These are phyloP conservation scores for Fraxinus americana DNA, from an alignment of 257 asterid genomes.

Conservation along the genomic window DNA sequence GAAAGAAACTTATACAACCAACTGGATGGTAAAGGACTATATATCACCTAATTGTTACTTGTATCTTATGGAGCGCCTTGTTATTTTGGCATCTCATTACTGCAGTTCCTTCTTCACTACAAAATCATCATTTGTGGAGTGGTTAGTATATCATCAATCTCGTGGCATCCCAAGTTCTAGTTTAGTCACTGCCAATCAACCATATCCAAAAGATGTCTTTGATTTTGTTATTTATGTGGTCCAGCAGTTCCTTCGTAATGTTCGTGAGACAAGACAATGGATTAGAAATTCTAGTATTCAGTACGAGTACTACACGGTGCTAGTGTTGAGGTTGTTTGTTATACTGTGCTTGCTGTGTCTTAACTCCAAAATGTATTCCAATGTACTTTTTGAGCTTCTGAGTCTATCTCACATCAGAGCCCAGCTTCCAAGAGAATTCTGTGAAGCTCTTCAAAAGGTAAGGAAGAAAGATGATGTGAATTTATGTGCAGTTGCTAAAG, in stretches of 20 bases:
- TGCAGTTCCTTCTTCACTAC: conserved; percentile 42
- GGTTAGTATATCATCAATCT: conserved; percentile 30
- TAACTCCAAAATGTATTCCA: conserved; percentile 31
- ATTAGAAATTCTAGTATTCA: conserved; percentile 14
- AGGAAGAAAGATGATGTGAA: not conserved
- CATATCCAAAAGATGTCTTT: not conserved
- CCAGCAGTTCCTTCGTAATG: conserved; percentile 25
- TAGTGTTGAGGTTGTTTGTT: conserved; percentile 48
- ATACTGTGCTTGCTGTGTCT: conserved; percentile 47
- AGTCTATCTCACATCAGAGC: not conserved
- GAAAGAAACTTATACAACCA: conserved; percentile 32
- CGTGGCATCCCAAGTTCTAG: conserved; percentile 24
- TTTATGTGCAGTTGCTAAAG: conserved; percentile 38
- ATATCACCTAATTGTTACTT: conserved; percentile 62
- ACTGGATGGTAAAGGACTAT: conserved; percentile 39
- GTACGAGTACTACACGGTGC: conserved; percentile 27
- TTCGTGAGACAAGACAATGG: conserved; percentile 34
- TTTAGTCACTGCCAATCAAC: not conserved
- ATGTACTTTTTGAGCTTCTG: conserved; percentile 19
- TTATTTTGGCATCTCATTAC: conserved; percentile 42
- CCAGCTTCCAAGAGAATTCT: conserved; percentile 40
- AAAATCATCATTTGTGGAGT: conserved; percentile 55
- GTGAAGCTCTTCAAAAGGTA: conserved; percentile 27
- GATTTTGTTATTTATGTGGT: conserved; percentile 21
- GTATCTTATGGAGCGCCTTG: conserved; percentile 57